Evolutionary conservation across 1,284 basidiomycete species (phyloP).

Genomic region (Boletus semigastroideus): DNA sequence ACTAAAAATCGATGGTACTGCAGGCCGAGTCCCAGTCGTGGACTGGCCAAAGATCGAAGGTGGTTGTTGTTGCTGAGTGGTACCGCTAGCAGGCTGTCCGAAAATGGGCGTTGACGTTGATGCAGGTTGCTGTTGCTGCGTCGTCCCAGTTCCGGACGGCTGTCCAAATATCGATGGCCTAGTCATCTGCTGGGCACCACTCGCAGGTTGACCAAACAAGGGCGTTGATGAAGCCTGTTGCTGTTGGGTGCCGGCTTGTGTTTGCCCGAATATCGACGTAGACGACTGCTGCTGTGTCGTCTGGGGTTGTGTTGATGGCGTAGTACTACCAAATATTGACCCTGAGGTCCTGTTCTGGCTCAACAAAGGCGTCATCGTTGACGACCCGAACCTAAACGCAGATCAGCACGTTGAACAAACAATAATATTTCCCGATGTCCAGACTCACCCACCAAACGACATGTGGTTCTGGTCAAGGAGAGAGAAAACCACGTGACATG

Average conservation of each 20-base stretch:
- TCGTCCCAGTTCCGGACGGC: slow-evolving; percentile 10
- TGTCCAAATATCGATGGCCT: slow-evolving; percentile 31
- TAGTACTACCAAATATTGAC: slow-evolving; percentile 33
- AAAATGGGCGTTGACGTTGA: slow-evolving; percentile 28
- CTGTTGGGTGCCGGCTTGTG: slow-evolving; percentile 20
- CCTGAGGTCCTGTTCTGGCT: slow-evolving; percentile 14
- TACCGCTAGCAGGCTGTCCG: slow-evolving; percentile 27
- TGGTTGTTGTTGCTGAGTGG: slow-evolving; percentile 7
- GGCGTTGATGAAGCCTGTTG: slow-evolving; percentile 2
- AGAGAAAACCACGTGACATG: slow-evolving; percentile 13
- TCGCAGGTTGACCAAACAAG: slow-evolving; percentile 13
- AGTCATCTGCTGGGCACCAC: slow-evolving; percentile 29
- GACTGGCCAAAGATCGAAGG: slow-evolving; percentile 24
- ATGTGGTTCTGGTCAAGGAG: slow-evolving; percentile 10
- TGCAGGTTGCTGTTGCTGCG: slow-evolving; percentile 12
- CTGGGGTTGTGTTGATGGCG: slow-evolving; percentile 31
- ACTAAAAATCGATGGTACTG: slow-evolving; percentile 20
- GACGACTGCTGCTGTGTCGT: slow-evolving; percentile 28
- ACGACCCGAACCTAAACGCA: slow-evolving; percentile 18
- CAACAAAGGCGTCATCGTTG: slow-evolving; percentile 31
- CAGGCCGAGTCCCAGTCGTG: slow-evolving; percentile 11
- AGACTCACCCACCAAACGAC: slow-evolving; percentile 24
- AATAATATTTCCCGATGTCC: background rate
- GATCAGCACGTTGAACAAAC: slow-evolving; percentile 10
- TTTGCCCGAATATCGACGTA: slow-evolving; percentile 37